Evolutionary conservation across 2,329 filamentous ascomycete species (phyloP).

Genomic region (Arthrinium puccinioides): DNA sequence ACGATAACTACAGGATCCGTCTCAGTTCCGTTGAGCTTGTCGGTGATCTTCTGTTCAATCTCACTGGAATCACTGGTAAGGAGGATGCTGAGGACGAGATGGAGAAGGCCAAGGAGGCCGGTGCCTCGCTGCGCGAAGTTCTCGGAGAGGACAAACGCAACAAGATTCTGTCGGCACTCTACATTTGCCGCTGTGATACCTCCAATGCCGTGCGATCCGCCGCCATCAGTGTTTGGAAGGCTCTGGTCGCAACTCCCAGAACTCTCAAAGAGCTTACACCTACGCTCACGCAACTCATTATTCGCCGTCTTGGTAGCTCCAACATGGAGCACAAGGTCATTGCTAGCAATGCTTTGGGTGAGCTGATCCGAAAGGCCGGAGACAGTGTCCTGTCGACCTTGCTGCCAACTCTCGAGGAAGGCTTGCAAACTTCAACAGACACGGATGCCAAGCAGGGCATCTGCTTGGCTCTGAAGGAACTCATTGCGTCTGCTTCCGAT

Average conservation of each 20-base stretch:
- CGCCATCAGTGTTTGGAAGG: slow-evolving; percentile 93
- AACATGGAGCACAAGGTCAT: slow-evolving; percentile 99
- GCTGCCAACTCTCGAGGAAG: slow-evolving; percentile 86
- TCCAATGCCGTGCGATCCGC: slow-evolving; percentile 84
- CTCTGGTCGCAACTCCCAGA: slow-evolving; percentile 81
- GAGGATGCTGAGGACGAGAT: slow-evolving; percentile 71
- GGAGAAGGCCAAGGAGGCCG: slow-evolving; percentile 73
- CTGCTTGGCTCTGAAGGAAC: slow-evolving; percentile 88
- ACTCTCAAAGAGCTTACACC: slow-evolving; percentile 94
- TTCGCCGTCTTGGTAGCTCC: slow-evolving; percentile 84
- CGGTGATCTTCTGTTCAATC: slow-evolving; percentile 93
- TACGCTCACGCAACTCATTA: slow-evolving; percentile 89
- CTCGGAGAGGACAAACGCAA: slow-evolving; percentile 95
- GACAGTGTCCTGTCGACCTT: slow-evolving; percentile 85
- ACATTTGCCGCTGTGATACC: slow-evolving; percentile 96
- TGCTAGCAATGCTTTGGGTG: slow-evolving; percentile 91
- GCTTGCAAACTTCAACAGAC: slow-evolving; percentile 80
- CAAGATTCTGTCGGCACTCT: slow-evolving; percentile 93
- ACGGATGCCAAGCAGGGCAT: slow-evolving; percentile 94
- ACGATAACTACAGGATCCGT: slow-evolving; percentile 95
- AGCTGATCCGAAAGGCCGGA: slow-evolving; percentile 93
- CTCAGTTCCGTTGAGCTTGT: slow-evolving; percentile 97
- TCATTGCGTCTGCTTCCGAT: slow-evolving; percentile 80
- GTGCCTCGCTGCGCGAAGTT: slow-evolving; percentile 86
- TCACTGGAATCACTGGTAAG: slow-evolving; percentile 84